Evolutionary conservation across 371 early-diverging fungal genomes (phyloP), one percentile per base, ranked within the genome.

Genomic region (Actinomortierella wolfii): DNA sequence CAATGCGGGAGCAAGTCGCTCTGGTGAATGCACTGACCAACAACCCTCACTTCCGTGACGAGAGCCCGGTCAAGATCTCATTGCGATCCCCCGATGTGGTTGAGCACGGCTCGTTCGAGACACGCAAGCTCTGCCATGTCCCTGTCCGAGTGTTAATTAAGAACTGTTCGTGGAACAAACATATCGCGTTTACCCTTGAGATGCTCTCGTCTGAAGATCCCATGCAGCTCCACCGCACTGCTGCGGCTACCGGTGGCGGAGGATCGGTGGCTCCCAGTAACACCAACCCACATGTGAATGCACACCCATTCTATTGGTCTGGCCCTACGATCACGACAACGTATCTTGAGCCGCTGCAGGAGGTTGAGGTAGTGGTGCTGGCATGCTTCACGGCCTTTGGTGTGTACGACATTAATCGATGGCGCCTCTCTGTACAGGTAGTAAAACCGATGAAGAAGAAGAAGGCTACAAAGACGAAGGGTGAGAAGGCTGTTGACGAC

Each of bases 341-440:
- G 6, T 68, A 61, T 6, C 71, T 91, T 51, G 76, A 76, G 11
- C 86, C 87, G 2, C 78, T 89, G 20, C 79, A 82, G 54, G 80
- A 79, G 47, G 61, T 57, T 4, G 68, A 74, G 23, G 47, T 89
- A 13, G 57, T 58, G 5, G 70, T 82, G 14, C 57, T 75, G 45
- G 90, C 88, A 0, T 80, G 81, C 23, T 87, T 92, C 57, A 76
- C 81, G 1, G 54, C 79, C 34, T 67, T 83, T 29, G 93, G 92
- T 8, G 81, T 89, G 0, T 91, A 88, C 63, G 87, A 92, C 63
- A 71, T 92, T 40, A 90, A 89, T 69, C 79, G 88, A 18, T 92
- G 93, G 93, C 78, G 82, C 7, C 51, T 87, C 21, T 80, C 83
- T 13, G 79, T 85, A 14, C 68, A 81, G 40, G 73, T 73, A 4